Base-by-base conservation (phyloP, 2,329 filamentous ascomycete species). In the Lecanosticta acicola region DNA sequence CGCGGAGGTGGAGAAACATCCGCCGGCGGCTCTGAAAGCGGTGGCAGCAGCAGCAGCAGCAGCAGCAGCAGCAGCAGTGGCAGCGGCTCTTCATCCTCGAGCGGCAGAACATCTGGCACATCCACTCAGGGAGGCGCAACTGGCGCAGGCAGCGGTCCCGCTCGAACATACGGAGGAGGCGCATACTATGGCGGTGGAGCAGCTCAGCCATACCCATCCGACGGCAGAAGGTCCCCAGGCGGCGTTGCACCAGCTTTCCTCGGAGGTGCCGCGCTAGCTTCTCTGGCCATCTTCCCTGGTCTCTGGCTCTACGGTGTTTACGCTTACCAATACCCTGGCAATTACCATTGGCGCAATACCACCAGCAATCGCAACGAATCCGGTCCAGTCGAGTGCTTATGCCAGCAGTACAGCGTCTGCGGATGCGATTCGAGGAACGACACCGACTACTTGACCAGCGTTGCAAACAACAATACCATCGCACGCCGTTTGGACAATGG, bases 161-260 rank as follows among this genome's bases (percentile, higher is more conserved):
- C 69, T 13, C 80, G 79, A 3, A 50, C 59, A 1, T 87, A 76
- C 58, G 83, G 80, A 33, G 77, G 79, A 26, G 81, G 81, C 9
- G 47, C 37, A 17, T 85, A 76, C 64, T 89, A 88, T 59, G 76
- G 77, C 32, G 84, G 84, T 39, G 86, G 86, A 39, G 75, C 80
- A 0, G 49, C 69, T 2, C 60, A 63, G 0, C 84, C 86, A 1
- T 91, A 85, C 66, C 83, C 83, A 4, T n/a, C 32, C 0, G 51
- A 59, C 18, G 33, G 39, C 14, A 48, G 46, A 10, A 11, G 7
- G 11, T 72, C 73, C 1, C 74, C 72, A 1, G 64, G 71, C 3
- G 73, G 75, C 3, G 74, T 84, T 32, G 63, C 79, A 20, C 67
- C 70, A 0, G 72, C 79, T 13, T 64, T 80, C 39, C 63, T 80